Conservation (phyloP, 768 basidiomycete genomes). For the Leucogyrophana mollusca region DNA sequence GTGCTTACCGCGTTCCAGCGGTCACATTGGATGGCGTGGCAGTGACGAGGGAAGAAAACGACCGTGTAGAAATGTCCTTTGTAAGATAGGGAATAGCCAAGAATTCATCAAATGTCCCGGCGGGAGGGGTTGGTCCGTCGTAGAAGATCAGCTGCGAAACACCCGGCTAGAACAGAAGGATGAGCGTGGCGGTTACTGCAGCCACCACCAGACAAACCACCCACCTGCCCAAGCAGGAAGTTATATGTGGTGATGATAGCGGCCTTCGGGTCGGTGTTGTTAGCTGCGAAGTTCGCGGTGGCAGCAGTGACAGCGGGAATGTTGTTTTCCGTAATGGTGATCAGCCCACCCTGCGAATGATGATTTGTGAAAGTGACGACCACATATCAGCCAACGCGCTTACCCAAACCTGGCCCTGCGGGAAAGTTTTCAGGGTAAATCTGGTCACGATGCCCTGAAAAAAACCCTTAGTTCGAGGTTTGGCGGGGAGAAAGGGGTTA, state of each 20-base stretch:
- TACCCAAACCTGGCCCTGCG: conserved; percentile 63
- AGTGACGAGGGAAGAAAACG: conserved; percentile 23
- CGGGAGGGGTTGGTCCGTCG: conserved; percentile 38
- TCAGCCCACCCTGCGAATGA: conserved; percentile 47
- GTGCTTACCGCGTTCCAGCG: not conserved
- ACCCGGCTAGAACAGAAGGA: conserved; percentile 8
- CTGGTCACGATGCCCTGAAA: conserved; percentile 56
- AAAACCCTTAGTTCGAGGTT: not conserved
- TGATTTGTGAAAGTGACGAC: not conserved
- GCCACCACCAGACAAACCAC: conserved; percentile 1
- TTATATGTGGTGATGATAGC: conserved; percentile 46
- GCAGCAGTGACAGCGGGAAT: conserved; percentile 20
- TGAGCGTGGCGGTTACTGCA: not conserved
- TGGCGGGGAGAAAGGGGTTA: not conserved
- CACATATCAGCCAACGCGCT: conserved; percentile 7
- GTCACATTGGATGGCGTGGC: conserved; percentile 16
- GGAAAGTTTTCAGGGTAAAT: conserved; percentile 52
- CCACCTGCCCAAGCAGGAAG: conserved; percentile 32
- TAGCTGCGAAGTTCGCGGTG: conserved; percentile 19
- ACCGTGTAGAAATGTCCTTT: conserved; percentile 16
- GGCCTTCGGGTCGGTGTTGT: conserved; percentile 24
- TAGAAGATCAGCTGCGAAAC: conserved; percentile 50
- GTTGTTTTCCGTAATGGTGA: conserved; percentile 25
- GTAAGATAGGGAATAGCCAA: not conserved
- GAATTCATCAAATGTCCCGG: conserved; percentile 30